These are phyloP conservation scores for Erysimum cheiranthoides DNA, from an alignment of 345 rosid species.

Conservation along the genomic window DNA sequence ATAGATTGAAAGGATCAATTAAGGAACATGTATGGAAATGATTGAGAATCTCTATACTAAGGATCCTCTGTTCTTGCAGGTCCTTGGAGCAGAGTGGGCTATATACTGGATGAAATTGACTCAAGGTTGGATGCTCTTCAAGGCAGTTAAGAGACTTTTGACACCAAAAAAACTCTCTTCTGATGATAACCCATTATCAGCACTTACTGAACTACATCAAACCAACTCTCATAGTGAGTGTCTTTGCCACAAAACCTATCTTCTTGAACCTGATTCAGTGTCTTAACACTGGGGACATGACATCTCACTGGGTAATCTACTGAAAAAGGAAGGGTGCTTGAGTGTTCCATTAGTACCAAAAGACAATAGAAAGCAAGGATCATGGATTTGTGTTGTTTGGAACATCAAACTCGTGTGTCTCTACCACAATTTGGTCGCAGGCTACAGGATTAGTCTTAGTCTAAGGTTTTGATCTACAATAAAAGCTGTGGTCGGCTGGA, in stretches of 20 bases:
- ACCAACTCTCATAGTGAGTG: conserved; percentile 75
- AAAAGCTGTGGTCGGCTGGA: neutral
- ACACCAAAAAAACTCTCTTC: conserved; percentile 73
- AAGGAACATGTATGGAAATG: neutral
- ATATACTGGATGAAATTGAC: conserved; percentile 86
- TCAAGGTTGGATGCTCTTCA: conserved; percentile 78
- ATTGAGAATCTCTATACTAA: neutral
- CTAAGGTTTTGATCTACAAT: conserved; percentile 8
- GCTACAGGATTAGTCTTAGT: neutral
- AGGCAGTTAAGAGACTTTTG: conserved; percentile 83
- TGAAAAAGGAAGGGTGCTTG: conserved; percentile 72
- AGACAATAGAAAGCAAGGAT: conserved; percentile 10
- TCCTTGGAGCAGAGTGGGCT: conserved; percentile 83
- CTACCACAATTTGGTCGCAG: conserved; percentile 1
- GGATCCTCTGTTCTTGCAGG: conserved; percentile 48
- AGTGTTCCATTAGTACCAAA: neutral
- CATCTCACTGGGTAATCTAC: conserved; percentile 60
- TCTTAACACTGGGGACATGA: neutral
- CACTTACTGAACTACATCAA: conserved; percentile 71
- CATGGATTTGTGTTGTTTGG: neutral
- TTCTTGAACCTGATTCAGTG: conserved; percentile 12
- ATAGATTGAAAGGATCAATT: neutral
- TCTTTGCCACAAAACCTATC: conserved; percentile 2
- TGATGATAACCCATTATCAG: conserved; percentile 88
- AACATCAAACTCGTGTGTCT: neutral